Conservation (phyloP, 129 eudicot genomes). For the Flaveria robusta region DNA sequence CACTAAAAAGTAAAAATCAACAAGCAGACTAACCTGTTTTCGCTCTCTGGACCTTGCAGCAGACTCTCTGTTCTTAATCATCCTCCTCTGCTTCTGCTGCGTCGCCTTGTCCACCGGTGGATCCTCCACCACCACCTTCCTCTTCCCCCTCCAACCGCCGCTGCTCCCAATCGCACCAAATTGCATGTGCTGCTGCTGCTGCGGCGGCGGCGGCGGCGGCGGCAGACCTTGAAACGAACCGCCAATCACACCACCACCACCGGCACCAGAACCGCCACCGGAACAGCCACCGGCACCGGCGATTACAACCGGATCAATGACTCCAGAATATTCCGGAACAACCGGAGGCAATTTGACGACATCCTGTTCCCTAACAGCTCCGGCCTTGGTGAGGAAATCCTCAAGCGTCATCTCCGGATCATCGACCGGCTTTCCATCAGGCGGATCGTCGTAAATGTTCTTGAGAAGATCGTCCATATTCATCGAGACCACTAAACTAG, state of each 20-base stretch:
- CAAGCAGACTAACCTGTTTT: conserved; percentile 76
- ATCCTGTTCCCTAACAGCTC: conserved; percentile 76
- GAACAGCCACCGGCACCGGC: conserved; percentile 23
- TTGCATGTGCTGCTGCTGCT: conserved; percentile 33
- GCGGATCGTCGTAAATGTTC: conserved; percentile 59
- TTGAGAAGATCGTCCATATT: conserved; percentile 75
- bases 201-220: no score
- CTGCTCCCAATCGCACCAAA: conserved; percentile 45
- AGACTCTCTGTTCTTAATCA: conserved; percentile 87
- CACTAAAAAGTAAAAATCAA: no score
- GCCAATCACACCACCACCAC: background rate
- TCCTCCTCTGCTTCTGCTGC: conserved; percentile 86
- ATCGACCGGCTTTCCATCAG: conserved; percentile 40
- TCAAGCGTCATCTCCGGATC: conserved; percentile 73
- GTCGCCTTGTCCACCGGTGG: conserved; percentile 77
- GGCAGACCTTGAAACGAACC: conserved; percentile 30
- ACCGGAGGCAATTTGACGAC: conserved; percentile 47
- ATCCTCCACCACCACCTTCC: conserved; percentile 71
- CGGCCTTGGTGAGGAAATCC: conserved; percentile 67
- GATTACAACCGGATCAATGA: conserved; percentile 38
- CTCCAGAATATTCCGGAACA: conserved; percentile 41
- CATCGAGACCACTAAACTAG: conserved; percentile 48
- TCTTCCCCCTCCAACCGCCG: conserved; percentile 55
- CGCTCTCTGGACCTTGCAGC: conserved; percentile 88
- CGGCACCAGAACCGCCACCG: conserved; percentile 18